Base-by-base conservation (phyloP, 805 yeast genomes). In the Metschnikowia matae region DNA sequence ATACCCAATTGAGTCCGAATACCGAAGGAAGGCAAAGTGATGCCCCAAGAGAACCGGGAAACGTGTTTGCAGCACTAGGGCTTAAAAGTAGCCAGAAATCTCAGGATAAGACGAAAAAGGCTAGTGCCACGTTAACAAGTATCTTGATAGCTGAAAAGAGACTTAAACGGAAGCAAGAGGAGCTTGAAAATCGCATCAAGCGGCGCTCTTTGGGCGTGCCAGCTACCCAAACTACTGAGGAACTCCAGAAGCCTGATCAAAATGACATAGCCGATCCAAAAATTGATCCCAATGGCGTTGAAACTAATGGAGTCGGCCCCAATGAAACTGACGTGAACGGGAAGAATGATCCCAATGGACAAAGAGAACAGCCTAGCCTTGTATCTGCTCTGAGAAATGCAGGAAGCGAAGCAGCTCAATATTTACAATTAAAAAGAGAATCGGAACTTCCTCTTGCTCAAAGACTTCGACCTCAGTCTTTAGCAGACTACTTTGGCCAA, bases 401-500 rank as follows among this genome's bases (percentile, higher is more conserved):
- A 8, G 38, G 23, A 14, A 18, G 14, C 20, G 35, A 45, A 6
- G 48, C 41, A 21, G 32, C 33, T n/a, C 29, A 44, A 10, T 44
- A 35, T 8, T 13, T 43, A 7, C 53, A 50, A 18, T 54, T 63
- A n/a, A 53, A 50, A 23, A 56, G 62, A 3, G 61, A 60, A 17
- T 57, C 65, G 4, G 56, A 54, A 6, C 51, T 60, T 13, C 78
- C 78, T 0, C 54, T 73, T 10, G 76, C 78, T 2, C 77, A 73
- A 42, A 52, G 77, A 39, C 61, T 73, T 4, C 57, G 77, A 20
- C 78, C 78, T 0, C 64, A 58, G 32, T 54, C 65, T 3, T 58
- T 73, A 14, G 70, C 66, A 39, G 77, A 72, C 39, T 73, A 70
- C 48, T 61, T 55, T 50, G 78, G 78, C 11, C 78, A 73, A 52